Base-by-base conservation (phyloP, 306 rosid species). In the Lathyrus oleraceus region DNA sequence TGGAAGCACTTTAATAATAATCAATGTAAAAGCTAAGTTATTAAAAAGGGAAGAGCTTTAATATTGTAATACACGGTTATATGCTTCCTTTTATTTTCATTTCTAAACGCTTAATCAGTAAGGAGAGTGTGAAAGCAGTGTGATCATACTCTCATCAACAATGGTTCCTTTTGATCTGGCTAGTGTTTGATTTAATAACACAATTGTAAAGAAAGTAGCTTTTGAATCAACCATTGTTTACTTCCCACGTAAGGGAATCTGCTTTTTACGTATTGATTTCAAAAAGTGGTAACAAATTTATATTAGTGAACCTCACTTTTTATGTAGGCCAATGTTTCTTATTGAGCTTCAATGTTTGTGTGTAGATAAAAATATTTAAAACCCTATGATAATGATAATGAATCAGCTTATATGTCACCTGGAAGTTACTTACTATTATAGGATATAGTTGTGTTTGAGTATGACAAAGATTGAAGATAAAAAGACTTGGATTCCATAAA, bases 161-260 rank as follows among this genome's bases (percentile, higher is more conserved):
- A 5, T 67, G 73, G 70, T 78, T 40, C 17, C 35, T 62, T 62
- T 39, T 13, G 51, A 39, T 28, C 35, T 83, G 87, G 76, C 66
- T 44, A 56, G 48, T 43, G 57, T 71, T 49, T 66, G 71, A 66
- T 43, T 61, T 72, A 80, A 52, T 68, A 35, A 47, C 61, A 35
- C 39, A 65, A 56, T 69, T 57, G 14, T 12, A 27, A 70, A 44
- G 11, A 75, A 71, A 79, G 83, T 69, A 16, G 69, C 85, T 80
- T 85, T 84, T 77, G 67, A 49, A 27, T 71, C 58, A 36, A 75
- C 85, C 42, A 61, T n/a, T 69, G 59, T 7, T 49, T 43, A 30
- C 39, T 71, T 3, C 67, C 80, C 86, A 69, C 86, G 79, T 65
- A 73, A 43, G 65, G 75, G 91, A 80, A 74, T 84, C 86, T 67